Base-by-base conservation (phyloP, 805 yeast genomes). In the Candida silvicultrix region DNA sequence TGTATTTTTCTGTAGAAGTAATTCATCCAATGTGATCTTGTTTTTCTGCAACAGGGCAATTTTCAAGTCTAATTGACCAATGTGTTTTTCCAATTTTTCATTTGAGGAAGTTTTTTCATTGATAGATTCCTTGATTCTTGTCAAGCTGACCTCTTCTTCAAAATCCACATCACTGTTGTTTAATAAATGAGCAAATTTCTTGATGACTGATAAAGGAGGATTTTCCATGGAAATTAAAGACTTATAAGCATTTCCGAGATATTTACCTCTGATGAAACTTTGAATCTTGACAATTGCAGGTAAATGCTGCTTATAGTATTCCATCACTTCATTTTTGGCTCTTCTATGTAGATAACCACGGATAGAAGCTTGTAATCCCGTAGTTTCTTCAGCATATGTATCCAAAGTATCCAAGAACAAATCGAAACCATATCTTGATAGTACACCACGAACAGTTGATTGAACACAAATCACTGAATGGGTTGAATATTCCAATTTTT, bases 201-300 rank as follows among this genome's bases (percentile, higher is more conserved):
- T 77, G 21, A 94, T 82, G 0, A 88, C 85, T 29, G 81, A 67
- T 42, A 94, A 65, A 0, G 95, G 85, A 0, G 98, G 97, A 56
- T 85, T 83, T 35, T 74, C 76, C 62, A 77, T 80, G 10, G 77
- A 74, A 42, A 87, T 77, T 46, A 94, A 68, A 2, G 86, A 77
- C 48, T 75, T 77, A 64, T 88, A 94, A 1, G 96, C 94, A 31
- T 70, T 73, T 12, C 83, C 83, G 48, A 84, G 83, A 45, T 79
- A 75, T 52, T 74, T 71, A 29, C 89, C 82, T 46, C 89, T 76
- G 46, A 92, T 74, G 35, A 71, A 70, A 42, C 89, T 82, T 66
- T 94, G 99, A 16, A 90, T 77, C 56, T 72, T 77, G 49, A 88
- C 70, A 15, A 94, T 77, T 36, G 76, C 72, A n/a, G 71, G 74